Percentiles rank a stretch among this genome's conserved stretches.
Conservation (phyloP, 2,329 filamentous ascomycete genomes). For the Ceratocystis variospora region DNA sequence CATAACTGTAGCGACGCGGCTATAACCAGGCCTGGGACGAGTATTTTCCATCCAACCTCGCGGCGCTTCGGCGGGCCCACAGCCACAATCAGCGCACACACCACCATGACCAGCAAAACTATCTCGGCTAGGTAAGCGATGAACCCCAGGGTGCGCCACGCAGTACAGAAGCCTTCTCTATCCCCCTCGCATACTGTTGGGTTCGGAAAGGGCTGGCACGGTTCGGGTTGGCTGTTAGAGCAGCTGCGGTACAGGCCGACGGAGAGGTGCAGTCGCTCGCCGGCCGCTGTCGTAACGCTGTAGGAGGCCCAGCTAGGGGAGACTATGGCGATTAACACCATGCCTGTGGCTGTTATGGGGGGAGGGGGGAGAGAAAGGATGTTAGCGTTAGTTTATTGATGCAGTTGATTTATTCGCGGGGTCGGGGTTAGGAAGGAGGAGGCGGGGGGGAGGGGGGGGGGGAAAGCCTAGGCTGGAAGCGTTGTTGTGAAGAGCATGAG, state of each 20-base stretch:
- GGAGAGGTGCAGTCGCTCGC: constrained; percentile 39
- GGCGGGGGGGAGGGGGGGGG: no score
- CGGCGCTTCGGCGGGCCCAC: constrained; percentile 65
- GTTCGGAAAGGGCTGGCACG: constrained; percentile 47
- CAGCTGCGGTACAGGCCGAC: constrained; percentile 75
- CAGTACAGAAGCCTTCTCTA: constrained; percentile 54
- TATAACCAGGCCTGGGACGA: constrained; percentile 47
- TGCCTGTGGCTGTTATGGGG: constrained; percentile 43
- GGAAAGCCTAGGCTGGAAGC: background rate
- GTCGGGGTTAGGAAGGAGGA: background rate
- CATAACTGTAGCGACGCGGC: constrained; percentile 13
- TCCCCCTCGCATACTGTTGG: constrained; percentile 52
- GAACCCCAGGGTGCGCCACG: constrained; percentile 84
- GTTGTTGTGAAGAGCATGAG: background rate
- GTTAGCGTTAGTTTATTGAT: background rate
- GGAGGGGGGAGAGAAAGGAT: background rate
- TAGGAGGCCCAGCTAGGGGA: constrained; percentile 60
- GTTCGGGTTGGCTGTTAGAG: constrained; percentile 43
- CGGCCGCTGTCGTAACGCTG: constrained; percentile 36
- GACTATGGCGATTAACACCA: constrained; percentile 56
- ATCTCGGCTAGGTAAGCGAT: constrained; percentile 73
- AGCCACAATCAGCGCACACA: constrained; percentile 65
- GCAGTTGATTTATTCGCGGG: background rate
- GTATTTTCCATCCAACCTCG: constrained; percentile 68
- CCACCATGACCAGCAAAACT: constrained; percentile 66